These are phyloP conservation scores for Coniochaeta ligniaria DNA, from an alignment of 2,329 filamentous ascomycete species.

Conservation along the genomic window DNA sequence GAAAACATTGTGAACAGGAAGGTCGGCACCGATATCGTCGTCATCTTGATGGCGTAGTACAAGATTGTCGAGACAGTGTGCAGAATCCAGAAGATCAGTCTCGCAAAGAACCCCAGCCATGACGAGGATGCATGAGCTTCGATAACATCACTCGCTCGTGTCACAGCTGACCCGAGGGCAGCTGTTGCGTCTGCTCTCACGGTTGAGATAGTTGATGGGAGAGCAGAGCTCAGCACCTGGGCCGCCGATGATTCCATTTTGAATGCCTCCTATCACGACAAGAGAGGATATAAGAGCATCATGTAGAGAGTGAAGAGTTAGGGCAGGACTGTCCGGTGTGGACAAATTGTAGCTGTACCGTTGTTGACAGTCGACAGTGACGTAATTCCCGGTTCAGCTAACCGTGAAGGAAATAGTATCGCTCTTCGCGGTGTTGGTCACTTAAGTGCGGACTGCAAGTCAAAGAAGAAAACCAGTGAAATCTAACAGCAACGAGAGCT, in stretches of 20 bases:
- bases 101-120: constrained; percentile 52
- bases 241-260: constrained; percentile 12
- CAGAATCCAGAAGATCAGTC: constrained; percentile 46
- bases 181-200: constrained; percentile 21
- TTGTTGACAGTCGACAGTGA: background rate
- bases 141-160: constrained; percentile 25
- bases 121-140: constrained; percentile 34
- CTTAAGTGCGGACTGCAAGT: background rate
- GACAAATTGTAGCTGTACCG: background rate
- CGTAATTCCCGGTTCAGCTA: background rate
- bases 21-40: constrained; percentile 82
- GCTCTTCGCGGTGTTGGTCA: background rate
- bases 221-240: constrained; percentile 7
- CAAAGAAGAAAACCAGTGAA: background rate
- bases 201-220: constrained; percentile 2
- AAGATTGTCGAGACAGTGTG: constrained; percentile 50
- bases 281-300: background rate
- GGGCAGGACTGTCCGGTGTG: background rate
- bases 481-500: background rate
- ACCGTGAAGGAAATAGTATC: background rate
- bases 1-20: constrained; percentile 86
- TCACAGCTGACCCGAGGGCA: constrained; percentile 31
- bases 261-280: background rate
- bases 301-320: background rate
- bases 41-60: constrained; percentile 78